Evolutionary conservation across 768 basidiomycete genomes (phyloP).

Genomic region (Pisolithus microcarpus): DNA sequence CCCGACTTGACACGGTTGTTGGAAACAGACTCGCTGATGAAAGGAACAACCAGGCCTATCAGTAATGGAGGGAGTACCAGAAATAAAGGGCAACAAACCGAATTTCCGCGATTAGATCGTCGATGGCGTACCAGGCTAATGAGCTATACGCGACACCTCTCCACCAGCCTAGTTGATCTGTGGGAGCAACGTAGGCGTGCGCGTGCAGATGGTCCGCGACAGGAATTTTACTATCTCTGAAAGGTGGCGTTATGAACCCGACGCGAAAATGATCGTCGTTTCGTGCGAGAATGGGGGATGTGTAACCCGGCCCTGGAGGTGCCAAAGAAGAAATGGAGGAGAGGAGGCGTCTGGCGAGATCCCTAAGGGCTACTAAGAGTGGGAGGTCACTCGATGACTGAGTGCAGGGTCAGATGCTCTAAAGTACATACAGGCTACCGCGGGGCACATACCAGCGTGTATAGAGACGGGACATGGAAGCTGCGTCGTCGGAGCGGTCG

Average conservation of each 20-base stretch:
- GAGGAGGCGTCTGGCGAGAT: constrained; percentile 52
- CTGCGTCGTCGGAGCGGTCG: constrained; percentile 28
- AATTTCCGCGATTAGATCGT: constrained; percentile 77
- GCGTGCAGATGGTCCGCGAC: constrained; percentile 74
- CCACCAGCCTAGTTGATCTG: constrained; percentile 69
- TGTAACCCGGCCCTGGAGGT: constrained; percentile 12
- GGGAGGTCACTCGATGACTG: constrained; percentile 73
- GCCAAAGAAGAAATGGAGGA: constrained; percentile 34
- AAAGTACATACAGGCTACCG: constrained; percentile 1
- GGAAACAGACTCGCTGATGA: constrained; percentile 55
- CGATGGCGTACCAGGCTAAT: constrained; percentile 68
- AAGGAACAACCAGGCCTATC: background rate
- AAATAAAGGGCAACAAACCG: constrained; percentile 38
- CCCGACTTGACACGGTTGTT: constrained; percentile 84
- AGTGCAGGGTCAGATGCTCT: constrained; percentile 4
- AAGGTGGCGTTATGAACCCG: constrained; percentile 75
- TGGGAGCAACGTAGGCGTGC: constrained; percentile 62
- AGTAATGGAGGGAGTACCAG: background rate
- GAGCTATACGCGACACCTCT: constrained; percentile 58
- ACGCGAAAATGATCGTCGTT: constrained; percentile 43
- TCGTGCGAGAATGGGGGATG: constrained; percentile 22
- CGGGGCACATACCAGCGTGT: constrained; percentile 49
- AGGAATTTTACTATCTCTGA: constrained; percentile 71
- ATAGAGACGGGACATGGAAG: constrained; percentile 73
- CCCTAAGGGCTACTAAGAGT: constrained; percentile 56